A percentile compares a stretch with the other conserved stretches of the same genome.
phyloP scores from a whole-genome alignment of 768 basidiomycete genomes.

The Dacryopinax spathularia region DNA sequence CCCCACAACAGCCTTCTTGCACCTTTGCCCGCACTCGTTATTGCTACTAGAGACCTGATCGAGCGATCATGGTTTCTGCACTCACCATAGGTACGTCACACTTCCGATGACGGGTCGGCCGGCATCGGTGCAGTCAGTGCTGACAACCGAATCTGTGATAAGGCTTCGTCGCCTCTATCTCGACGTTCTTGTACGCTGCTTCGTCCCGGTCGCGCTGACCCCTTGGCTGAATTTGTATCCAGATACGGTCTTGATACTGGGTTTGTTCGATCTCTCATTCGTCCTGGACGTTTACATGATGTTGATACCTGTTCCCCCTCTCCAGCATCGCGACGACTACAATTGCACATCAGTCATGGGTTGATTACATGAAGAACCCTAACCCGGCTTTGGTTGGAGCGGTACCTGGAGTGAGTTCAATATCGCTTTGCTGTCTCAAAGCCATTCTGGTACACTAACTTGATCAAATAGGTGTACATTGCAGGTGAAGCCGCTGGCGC shows the following conservation, averaged over 20 bases:
- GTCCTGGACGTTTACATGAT: neutral
- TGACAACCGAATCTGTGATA: no score
- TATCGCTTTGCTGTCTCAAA: no score
- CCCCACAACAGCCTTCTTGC: no score
- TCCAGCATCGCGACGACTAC: neutral
- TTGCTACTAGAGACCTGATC: no score
- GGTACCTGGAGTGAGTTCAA: neutral
- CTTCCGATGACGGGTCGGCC: no score
- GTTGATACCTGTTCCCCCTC: neutral
- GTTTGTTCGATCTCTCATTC: neutral
- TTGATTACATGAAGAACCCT: neutral
- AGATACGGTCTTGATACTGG: neutral
- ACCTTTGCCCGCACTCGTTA: no score
- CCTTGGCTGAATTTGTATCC: neutral
- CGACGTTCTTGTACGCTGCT: neutral
- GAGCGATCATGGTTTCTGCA: no score
- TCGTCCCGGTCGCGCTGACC: neutral
- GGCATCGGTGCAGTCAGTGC: no score
- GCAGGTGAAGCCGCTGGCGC: neutral
- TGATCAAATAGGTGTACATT: neutral
- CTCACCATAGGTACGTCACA: no score
- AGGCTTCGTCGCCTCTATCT: neutral
- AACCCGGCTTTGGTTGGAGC: neutral
- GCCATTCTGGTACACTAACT: no score
- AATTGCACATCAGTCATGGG: neutral